Evolutionary conservation across 1,139 yeast species (phyloP).

Genomic region (Pichia sp.): DNA sequence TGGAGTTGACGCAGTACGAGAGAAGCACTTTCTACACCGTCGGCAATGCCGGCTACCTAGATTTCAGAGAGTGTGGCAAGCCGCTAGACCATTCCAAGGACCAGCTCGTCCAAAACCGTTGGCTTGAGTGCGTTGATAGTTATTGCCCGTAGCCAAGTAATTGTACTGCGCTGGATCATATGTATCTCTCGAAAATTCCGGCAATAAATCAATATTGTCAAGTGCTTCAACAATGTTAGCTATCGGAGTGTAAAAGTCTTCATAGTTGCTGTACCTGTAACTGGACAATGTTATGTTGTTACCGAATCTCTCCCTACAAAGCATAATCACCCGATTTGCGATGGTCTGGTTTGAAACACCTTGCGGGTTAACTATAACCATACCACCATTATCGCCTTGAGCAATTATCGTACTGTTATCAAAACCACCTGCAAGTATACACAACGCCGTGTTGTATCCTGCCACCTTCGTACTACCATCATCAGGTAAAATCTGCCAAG

Average conservation of each 20-base stretch:
- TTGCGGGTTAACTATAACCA: not conserved
- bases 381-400: not conserved
- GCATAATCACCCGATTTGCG: not conserved
- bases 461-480: not conserved
- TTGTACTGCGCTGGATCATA: not conserved
- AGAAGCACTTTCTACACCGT: slow-evolving; percentile 37
- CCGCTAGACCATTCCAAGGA: slow-evolving; percentile 14
- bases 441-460: not conserved
- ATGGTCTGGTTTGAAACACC: not conserved
- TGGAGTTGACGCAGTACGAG: slow-evolving; percentile 38
- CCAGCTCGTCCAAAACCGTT: slow-evolving; percentile 11
- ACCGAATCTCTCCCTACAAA: not conserved
- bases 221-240: not conserved
- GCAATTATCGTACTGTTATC: not conserved
- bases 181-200: not conserved
- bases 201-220: not conserved
- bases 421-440: not conserved
- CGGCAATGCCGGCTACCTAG: slow-evolving; percentile 23
- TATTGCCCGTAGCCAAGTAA: not conserved
- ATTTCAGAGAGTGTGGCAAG: slow-evolving; percentile 14
- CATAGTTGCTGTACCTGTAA: not conserved
- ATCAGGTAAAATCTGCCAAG: not conserved
- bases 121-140: not conserved
- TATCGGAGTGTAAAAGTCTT: not conserved
- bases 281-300: not conserved